Evolutionary conservation across 164 flowering plant genomes (phyloP).

Genomic region (Vitis labrusca): DNA sequence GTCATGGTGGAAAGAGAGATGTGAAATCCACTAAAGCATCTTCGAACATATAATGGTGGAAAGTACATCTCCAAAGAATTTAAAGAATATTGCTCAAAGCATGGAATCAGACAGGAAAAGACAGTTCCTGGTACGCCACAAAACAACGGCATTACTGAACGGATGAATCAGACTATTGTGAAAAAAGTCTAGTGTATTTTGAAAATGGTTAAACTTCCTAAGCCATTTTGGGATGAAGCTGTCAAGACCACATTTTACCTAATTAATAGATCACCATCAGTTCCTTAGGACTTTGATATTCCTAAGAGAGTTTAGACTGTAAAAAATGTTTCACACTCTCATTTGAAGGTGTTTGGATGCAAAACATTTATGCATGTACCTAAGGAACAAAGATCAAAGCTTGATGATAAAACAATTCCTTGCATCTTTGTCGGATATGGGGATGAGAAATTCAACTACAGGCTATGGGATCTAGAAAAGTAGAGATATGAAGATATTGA

Average conservation of each 20-base stretch:
- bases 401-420: no score
- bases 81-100: not conserved
- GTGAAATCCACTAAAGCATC: no score
- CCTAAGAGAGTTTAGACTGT: not conserved
- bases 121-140: not conserved
- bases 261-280: no score
- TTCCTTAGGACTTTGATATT: no score
- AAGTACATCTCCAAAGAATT: not conserved
- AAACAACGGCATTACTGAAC: not conserved
- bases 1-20: no score
- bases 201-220: no score
- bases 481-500: no score
- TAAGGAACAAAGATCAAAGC: not conserved
- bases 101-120: not conserved
- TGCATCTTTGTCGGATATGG: no score
- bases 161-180: not conserved
- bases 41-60: not conserved
- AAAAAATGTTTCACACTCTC: not conserved
- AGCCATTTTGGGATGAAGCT: no score
- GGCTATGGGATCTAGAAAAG: not conserved
- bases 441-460: no score
- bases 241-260: no score
- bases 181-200: not conserved
- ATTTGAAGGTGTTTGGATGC: conserved; percentile 1
- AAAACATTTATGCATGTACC: not conserved